Conservation (phyloP, 2,329 filamentous ascomycete genomes). For the Meredithiella fracta region DNA sequence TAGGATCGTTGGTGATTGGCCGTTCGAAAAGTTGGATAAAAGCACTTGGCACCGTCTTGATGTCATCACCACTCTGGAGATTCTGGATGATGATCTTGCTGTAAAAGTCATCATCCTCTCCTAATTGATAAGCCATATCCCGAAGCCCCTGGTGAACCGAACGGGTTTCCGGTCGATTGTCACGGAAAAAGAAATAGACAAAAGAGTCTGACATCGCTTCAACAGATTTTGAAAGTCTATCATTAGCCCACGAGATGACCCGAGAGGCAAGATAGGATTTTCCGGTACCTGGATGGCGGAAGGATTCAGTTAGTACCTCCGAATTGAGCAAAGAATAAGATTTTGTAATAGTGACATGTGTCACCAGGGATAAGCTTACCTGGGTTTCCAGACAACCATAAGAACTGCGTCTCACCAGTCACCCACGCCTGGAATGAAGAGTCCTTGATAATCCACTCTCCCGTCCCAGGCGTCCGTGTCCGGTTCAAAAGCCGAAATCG, state of each 20-base stretch:
- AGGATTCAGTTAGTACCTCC: not conserved
- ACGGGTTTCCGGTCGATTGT: constrained; percentile 29
- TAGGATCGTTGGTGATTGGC: constrained; percentile 22
- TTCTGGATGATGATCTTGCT: constrained; percentile 25
- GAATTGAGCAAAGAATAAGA: not conserved
- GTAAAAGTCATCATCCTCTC: constrained; percentile 29
- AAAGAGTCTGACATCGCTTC: constrained; percentile 17
- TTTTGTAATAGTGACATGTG: not conserved
- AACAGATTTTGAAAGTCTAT: constrained; percentile 20
- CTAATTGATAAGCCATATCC: constrained; percentile 31
- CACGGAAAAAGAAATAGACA: constrained; percentile 34
- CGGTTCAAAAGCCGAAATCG: constrained; percentile 26
- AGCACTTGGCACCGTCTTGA: constrained; percentile 28
- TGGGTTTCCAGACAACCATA: constrained; percentile 30
- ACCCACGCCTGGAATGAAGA: constrained; percentile 25
- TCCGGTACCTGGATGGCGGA: constrained; percentile 23
- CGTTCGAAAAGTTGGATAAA: constrained; percentile 27
- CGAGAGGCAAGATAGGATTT: constrained; percentile 30
- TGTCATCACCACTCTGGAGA: constrained; percentile 24
- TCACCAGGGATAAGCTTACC: constrained; percentile 18
- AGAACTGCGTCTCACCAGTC: constrained; percentile 22
- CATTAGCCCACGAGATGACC: constrained; percentile 26
- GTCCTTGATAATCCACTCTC: constrained; percentile 30
- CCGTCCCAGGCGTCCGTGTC: constrained; percentile 25
- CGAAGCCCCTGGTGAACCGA: constrained; percentile 29